Evolutionary conservation across 2,329 filamentous ascomycete genomes (phyloP).

Genomic region (Tolypocladium paradoxum): DNA sequence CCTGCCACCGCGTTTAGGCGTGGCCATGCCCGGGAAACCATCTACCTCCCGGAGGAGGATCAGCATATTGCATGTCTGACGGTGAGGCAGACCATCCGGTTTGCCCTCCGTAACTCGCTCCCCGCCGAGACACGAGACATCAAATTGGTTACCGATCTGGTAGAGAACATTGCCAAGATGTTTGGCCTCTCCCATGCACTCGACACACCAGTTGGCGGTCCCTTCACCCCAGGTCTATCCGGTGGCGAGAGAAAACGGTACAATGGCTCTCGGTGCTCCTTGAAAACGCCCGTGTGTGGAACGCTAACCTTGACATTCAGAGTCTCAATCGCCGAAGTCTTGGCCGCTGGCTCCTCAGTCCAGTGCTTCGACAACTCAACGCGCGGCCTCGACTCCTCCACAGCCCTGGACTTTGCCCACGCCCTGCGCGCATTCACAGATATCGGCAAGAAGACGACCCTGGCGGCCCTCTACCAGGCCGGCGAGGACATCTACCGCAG

Average conservation of each 20-base stretch:
- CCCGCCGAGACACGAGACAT: slow-evolving; percentile 60
- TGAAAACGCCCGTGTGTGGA: no score
- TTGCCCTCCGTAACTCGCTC: slow-evolving; percentile 52
- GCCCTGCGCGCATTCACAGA: slow-evolving; percentile 65
- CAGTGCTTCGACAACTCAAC: slow-evolving; percentile 76
- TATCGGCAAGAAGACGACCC: slow-evolving; percentile 49
- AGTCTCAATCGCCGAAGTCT: slow-evolving; percentile 66
- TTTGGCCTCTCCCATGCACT: slow-evolving; percentile 70
- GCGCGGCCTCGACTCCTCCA: slow-evolving; percentile 68
- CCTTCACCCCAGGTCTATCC: slow-evolving; percentile 59
- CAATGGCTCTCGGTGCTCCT: no score
- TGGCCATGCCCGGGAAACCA: slow-evolving; percentile 63
- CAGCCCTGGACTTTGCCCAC: slow-evolving; percentile 66
- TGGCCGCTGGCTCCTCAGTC: slow-evolving; percentile 63
- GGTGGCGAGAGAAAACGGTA: slow-evolving; percentile 68
- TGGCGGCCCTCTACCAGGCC: slow-evolving; percentile 32
- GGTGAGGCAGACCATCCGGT: slow-evolving; percentile 68
- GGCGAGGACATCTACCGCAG: slow-evolving; percentile 32
- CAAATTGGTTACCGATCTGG: no score
- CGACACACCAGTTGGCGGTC: slow-evolving; percentile 66
- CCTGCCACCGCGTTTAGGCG: slow-evolving; percentile 56
- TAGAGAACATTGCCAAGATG: slow-evolving; percentile 58
- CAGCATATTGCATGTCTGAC: slow-evolving; percentile 63
- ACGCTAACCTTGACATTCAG: no score
- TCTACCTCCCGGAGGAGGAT: slow-evolving; percentile 70